These are phyloP conservation scores for Botryotinia narcissicola DNA, from an alignment of 2,329 filamentous ascomycete genomes.

Conservation along the genomic window DNA sequence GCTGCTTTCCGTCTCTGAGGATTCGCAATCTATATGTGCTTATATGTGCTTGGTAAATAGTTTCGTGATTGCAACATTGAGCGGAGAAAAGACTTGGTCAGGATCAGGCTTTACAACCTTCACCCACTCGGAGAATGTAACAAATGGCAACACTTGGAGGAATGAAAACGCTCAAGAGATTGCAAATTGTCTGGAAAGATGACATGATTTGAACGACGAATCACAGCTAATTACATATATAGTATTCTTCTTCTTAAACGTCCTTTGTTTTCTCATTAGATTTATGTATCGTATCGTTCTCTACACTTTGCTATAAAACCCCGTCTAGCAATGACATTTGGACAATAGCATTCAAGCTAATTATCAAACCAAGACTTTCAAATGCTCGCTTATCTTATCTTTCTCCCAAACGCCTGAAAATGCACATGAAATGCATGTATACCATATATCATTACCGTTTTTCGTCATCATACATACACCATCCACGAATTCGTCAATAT, in stretches of 20 bases:
- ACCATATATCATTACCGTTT: constrained; percentile 3
- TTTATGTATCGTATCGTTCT: background rate
- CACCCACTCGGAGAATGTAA: background rate
- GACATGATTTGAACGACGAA: background rate
- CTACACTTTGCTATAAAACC: background rate
- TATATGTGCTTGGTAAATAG: background rate
- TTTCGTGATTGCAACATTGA: background rate
- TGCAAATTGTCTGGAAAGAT: background rate
- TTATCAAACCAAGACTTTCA: background rate
- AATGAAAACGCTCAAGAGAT: background rate
- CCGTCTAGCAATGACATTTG: background rate
- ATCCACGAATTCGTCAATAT: background rate
- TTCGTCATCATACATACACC: background rate
- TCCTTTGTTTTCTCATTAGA: background rate
- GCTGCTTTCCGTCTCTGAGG: background rate
- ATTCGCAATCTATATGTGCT: background rate
- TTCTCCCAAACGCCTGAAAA: background rate
- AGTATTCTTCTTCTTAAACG: background rate
- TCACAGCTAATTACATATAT: background rate
- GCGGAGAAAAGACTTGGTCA: background rate
- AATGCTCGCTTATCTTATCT: background rate
- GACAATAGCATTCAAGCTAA: background rate
- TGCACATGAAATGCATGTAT: background rate
- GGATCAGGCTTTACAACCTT: background rate
- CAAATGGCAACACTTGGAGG: background rate